These are phyloP conservation scores for Rutstroemia sp. DNA, from an alignment of 2,329 filamentous ascomycete species.

Conservation along the genomic window DNA sequence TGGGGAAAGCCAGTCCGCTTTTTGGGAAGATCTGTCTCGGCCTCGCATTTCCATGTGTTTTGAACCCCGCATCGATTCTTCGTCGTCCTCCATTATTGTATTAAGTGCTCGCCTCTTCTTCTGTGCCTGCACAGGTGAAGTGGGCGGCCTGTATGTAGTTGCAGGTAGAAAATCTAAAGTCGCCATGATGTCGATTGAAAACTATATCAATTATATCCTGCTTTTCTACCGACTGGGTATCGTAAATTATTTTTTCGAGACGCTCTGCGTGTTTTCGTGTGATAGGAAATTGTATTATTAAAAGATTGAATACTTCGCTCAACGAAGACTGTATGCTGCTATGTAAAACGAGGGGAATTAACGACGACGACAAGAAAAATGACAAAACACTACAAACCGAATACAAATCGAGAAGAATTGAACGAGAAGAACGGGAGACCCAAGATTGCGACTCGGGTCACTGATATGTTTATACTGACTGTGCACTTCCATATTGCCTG, in stretches of 20 bases:
- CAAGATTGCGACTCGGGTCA: slow-evolving; percentile 1
- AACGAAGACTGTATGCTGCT: slow-evolving; percentile 27
- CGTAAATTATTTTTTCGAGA: slow-evolving; percentile 18
- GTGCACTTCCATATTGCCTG: not conserved
- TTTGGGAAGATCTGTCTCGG: slow-evolving; percentile 33
- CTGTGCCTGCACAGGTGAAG: slow-evolving; percentile 43
- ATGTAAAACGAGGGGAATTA: slow-evolving; percentile 12
- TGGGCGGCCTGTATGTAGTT: slow-evolving; percentile 41
- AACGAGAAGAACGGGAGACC: slow-evolving; percentile 1
- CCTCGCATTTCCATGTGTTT: slow-evolving; percentile 26
- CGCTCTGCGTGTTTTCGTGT: slow-evolving; percentile 23
- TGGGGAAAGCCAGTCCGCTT: slow-evolving; percentile 33
- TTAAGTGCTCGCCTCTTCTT: slow-evolving; percentile 49
- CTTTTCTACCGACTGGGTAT: slow-evolving; percentile 14
- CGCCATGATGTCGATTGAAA: slow-evolving; percentile 25
- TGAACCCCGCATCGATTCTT: slow-evolving; percentile 24
- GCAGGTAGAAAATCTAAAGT: slow-evolving; percentile 37
- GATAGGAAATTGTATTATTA: slow-evolving; percentile 22
- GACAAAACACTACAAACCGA: not conserved
- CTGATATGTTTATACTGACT: slow-evolving; percentile 7
- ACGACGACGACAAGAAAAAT: slow-evolving; percentile 8
- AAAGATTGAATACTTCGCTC: slow-evolving; percentile 33
- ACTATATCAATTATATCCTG: slow-evolving; percentile 14
- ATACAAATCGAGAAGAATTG: not conserved
- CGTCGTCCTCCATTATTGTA: slow-evolving; percentile 54